Base-by-base conservation (phyloP, 805 yeast genomes). In the Middelhovenomyces tepae region DNA sequence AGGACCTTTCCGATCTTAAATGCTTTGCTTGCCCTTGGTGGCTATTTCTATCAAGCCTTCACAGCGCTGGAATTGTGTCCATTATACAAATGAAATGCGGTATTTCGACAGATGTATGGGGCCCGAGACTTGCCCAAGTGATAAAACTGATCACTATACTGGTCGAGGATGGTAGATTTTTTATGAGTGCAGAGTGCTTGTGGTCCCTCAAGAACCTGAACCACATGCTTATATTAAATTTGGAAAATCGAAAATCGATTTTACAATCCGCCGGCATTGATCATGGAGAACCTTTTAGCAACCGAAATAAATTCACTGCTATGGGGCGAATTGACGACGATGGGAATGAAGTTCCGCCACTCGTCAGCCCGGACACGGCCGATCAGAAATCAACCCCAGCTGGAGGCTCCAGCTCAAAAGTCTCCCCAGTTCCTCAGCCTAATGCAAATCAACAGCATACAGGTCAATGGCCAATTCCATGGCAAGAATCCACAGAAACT, bases 171-270 rank as follows among this genome's bases (percentile, higher is more conserved):
- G 51, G 48, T 11, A 36, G 50, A 27, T 46, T 51, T 32, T 38
- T 35, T 7, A 75, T 75, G 82, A 69, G 67, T 8, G 60, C 64
- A 27, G 81, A 75, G 47, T 71, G 78, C 45, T 45, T 71, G n/a
- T 75, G 81, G 82, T 73, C 70, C 2, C 45, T 75, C 26, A 72
- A 71, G 40, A 69, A 67, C 60, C 54, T 72, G 38, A 73, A 71
- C 45, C 71, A 67, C 38, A 62, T 73, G 44, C 53, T 69, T 28
- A 52, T 65, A n/a, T 51, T 69, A 32, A 54, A 72, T 29, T 53
- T 71, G 34, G 50, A 60, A 28, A 65, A 65, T 34, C 59, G 69
- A n/a, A 49, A 60, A 7, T 39, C 50, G 7, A 47, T 48, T 1
- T 50, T 75, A 31, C 36, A 43, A n/a, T 46, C 44, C 3, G 51